Base-by-base conservation (phyloP, 176 grass and related monocot species). In the Bolboschoenus planiculmis region DNA sequence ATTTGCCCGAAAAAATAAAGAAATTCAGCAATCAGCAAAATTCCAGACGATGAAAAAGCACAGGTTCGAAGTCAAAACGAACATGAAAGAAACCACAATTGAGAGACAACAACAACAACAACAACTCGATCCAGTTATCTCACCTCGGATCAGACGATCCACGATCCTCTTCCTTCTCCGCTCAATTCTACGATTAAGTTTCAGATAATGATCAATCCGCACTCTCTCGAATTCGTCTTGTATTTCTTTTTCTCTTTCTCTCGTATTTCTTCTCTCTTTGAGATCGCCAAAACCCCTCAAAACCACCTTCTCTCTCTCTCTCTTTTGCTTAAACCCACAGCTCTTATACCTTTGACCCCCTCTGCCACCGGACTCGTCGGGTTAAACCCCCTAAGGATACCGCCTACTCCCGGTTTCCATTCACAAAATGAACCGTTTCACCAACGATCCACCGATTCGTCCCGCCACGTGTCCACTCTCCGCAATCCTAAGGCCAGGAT, bases 211-310 rank as follows among this genome's bases (percentile, higher is more conserved):
- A 68, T 40, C 55, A 16, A 36, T 16, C 9, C 34, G 14, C 56
- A 71, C 4, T 44, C 26, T 34, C 21, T 63, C 26, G 42, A 85
- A 85, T 51, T 72, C n/a, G 84, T 65, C 44, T 86, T 78, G 85
- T 86, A 85, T 78, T 6, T 9, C 40, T 10, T 0, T 73, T n/a
- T 42, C 18, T 59, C 10, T 67, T 26, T 51, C 29, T 56, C 21
- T 90, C 80, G 42, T 33, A 2, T 10, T 7, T 37, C 43, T 16
- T 15, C 35, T 34, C 47, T 35, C 42, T 78, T 40, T 81, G 90
- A 87, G 83, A 91, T 91, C 73, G 85, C 89, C 89, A 95, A 98
- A 98, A 93, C 89, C 96, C 90, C 92, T 91, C 46, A 86, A 91
- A 95, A 95, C 87, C 96, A 91, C 85, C 85, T 84, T 73, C 75